A percentile compares a stretch with the other conserved stretches of the same genome.
Conservation (phyloP, 75 land plant genomes). For the Sequoiadendron giganteum region DNA sequence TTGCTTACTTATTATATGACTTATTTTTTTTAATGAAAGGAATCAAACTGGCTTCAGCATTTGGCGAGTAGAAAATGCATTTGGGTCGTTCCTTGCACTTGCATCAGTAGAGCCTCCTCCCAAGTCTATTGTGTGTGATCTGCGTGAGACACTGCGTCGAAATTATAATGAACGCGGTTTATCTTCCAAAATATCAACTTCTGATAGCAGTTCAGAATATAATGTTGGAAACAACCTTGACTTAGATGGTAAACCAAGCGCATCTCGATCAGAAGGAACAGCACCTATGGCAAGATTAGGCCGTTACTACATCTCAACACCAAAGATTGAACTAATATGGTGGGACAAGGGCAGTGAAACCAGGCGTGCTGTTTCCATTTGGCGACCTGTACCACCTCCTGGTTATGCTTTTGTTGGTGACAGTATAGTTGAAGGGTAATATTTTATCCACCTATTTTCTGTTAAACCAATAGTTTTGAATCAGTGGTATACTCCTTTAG, state of each 20-base stretch:
- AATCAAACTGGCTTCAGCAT: slow-evolving; percentile 78
- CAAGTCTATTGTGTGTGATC: slow-evolving; percentile 38
- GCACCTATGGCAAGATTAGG: slow-evolving; percentile 48
- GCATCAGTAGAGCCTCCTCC: slow-evolving; percentile 51
- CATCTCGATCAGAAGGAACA: slow-evolving; percentile 58
- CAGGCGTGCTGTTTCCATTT: slow-evolving; percentile 77
- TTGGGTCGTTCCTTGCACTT: slow-evolving; percentile 84
- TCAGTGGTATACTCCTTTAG: neutral
- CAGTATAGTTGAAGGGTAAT: slow-evolving; percentile 90
- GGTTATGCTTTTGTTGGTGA: slow-evolving; percentile 91
- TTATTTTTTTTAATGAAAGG: neutral
- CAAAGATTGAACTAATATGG: slow-evolving; percentile 95
- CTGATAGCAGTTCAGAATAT: slow-evolving; percentile 17
- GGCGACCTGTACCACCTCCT: slow-evolving; percentile 84
- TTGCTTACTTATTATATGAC: neutral
- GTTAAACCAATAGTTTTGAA: neutral
- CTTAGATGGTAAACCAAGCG: slow-evolving; percentile 14
- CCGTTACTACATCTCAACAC: slow-evolving; percentile 62
- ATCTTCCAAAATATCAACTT: slow-evolving; percentile 11
- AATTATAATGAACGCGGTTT: slow-evolving; percentile 21
- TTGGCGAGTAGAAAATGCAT: slow-evolving; percentile 84
- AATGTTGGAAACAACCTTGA: slow-evolving; percentile 16
- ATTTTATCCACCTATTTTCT: neutral
- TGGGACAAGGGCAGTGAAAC: slow-evolving; percentile 92
- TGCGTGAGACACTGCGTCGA: slow-evolving; percentile 62